phyloP scores from a whole-genome alignment of 345 rosid species.

The Dipteronia sinensis region DNA sequence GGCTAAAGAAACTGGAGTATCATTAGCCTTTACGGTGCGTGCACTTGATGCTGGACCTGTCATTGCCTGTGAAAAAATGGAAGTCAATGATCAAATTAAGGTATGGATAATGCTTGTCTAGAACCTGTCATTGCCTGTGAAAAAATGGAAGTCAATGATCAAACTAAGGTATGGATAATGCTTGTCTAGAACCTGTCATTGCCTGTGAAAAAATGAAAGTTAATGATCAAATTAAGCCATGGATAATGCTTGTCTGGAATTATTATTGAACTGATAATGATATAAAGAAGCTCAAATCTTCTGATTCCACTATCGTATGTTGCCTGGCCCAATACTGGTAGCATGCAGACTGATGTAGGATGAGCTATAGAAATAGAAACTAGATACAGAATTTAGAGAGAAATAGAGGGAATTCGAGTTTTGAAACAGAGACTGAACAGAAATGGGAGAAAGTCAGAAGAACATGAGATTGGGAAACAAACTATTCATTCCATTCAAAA shows the following conservation, averaged over 20 bases:
- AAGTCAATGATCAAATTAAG: slow-evolving; percentile 84
- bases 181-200: slow-evolving; percentile 54
- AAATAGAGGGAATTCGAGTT: too few species aligned
- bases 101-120: slow-evolving; percentile 31
- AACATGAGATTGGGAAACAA: too few species aligned
- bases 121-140: slow-evolving; percentile 67
- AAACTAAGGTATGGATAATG: slow-evolving; percentile 60
- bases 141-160: slow-evolving; percentile 66
- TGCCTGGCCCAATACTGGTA: slow-evolving; percentile 1
- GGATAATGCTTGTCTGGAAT: slow-evolving; percentile 2
- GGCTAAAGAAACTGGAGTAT: slow-evolving; percentile 84
- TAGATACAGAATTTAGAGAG: too few species aligned
- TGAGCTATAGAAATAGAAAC: too few species aligned
- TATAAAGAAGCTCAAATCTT: background rate
- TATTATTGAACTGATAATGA: background rate
- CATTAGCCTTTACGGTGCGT: slow-evolving; percentile 81
- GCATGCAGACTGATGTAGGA: background rate
- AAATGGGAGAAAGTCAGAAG: too few species aligned
- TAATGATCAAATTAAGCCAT: slow-evolving; percentile 83
- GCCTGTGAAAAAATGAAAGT: slow-evolving; percentile 55
- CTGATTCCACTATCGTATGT: background rate
- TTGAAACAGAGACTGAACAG: too few species aligned
- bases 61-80: slow-evolving; percentile 57
- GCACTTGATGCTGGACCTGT: slow-evolving; percentile 94
- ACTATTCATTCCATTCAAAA: too few species aligned